Conservation (phyloP, 2,329 filamentous ascomycete genomes). For the Monilinia fructicola region DNA sequence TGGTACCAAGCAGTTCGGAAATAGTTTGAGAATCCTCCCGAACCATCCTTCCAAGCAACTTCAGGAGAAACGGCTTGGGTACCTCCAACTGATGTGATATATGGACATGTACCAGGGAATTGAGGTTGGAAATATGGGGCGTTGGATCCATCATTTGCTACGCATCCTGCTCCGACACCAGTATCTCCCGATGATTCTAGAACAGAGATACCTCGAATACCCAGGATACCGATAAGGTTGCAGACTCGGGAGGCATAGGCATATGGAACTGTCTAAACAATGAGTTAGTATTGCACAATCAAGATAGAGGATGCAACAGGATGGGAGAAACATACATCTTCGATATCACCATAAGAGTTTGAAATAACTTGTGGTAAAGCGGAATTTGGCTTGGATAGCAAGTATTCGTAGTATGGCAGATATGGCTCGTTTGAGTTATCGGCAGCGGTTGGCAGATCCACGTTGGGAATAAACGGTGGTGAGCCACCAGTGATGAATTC, state of each 20-base stretch:
- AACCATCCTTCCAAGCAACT: slow-evolving; percentile 47
- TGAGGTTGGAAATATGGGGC: slow-evolving; percentile 52
- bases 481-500: slow-evolving; percentile 56
- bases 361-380: slow-evolving; percentile 56
- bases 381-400: slow-evolving; percentile 47
- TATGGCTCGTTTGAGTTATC: slow-evolving; percentile 56
- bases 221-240: slow-evolving; percentile 52
- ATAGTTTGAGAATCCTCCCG: slow-evolving; percentile 55
- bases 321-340: slow-evolving; percentile 39
- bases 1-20: slow-evolving; percentile 51
- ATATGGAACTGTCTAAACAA: slow-evolving; percentile 48
- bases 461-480: slow-evolving; percentile 53
- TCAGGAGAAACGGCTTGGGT: slow-evolving; percentile 38
- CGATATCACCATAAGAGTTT: slow-evolving; percentile 59
- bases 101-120: slow-evolving; percentile 53
- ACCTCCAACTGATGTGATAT: slow-evolving; percentile 35
- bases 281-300: neutral
- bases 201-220: slow-evolving; percentile 53
- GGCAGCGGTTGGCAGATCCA: slow-evolving; percentile 31
- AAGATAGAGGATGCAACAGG: neutral
- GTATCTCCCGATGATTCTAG: slow-evolving; percentile 54
- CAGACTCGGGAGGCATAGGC: slow-evolving; percentile 56
- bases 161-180: slow-evolving; percentile 49
- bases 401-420: slow-evolving; percentile 53
- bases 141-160: slow-evolving; percentile 56